phyloP scores from a whole-genome alignment of 2,329 filamentous ascomycete species.

The Aureobasidium pullulans region DNA sequence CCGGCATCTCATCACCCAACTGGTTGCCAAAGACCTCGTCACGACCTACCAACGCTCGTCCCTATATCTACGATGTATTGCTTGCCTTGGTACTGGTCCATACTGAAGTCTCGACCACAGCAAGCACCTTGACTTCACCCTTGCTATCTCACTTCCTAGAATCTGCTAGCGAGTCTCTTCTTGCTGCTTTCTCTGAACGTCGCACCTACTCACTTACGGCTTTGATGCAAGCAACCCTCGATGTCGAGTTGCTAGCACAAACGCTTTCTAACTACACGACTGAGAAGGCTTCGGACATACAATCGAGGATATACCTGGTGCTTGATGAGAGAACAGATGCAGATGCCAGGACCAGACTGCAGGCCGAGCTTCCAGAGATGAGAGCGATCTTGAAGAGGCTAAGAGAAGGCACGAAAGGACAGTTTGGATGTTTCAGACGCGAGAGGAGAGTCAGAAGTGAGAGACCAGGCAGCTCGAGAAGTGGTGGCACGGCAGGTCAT shows the following conservation, averaged over 20 bases:
- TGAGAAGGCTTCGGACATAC: slow-evolving; percentile 69
- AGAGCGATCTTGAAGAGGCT: slow-evolving; percentile 76
- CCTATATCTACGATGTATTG: slow-evolving; percentile 84
- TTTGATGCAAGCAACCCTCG: slow-evolving; percentile 93
- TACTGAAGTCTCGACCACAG: slow-evolving; percentile 51
- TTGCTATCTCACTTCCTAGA: slow-evolving; percentile 85
- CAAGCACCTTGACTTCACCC: slow-evolving; percentile 65
- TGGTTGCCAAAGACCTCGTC: slow-evolving; percentile 56
- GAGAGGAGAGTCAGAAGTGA: slow-evolving; percentile 17
- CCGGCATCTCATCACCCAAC: slow-evolving; percentile 61
- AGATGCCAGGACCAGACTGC: slow-evolving; percentile 68
- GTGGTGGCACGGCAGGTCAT: not conserved
- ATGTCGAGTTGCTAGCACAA: slow-evolving; percentile 94
- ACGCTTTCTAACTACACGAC: slow-evolving; percentile 86
- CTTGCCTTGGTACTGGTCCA: slow-evolving; percentile 84
- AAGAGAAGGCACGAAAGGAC: slow-evolving; percentile 71
- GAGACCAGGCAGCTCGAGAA: slow-evolving; percentile 3
- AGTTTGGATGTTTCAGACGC: slow-evolving; percentile 50
- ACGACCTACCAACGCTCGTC: slow-evolving; percentile 65
- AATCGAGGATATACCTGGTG: slow-evolving; percentile 87
- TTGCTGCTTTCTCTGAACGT: slow-evolving; percentile 62
- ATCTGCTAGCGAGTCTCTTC: slow-evolving; percentile 69
- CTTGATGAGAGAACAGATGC: slow-evolving; percentile 85
- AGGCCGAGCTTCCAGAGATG: slow-evolving; percentile 86
- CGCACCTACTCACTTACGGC: slow-evolving; percentile 65